Evolutionary conservation across 306 rosid species (phyloP).

Genomic region (Geum urbanum): DNA sequence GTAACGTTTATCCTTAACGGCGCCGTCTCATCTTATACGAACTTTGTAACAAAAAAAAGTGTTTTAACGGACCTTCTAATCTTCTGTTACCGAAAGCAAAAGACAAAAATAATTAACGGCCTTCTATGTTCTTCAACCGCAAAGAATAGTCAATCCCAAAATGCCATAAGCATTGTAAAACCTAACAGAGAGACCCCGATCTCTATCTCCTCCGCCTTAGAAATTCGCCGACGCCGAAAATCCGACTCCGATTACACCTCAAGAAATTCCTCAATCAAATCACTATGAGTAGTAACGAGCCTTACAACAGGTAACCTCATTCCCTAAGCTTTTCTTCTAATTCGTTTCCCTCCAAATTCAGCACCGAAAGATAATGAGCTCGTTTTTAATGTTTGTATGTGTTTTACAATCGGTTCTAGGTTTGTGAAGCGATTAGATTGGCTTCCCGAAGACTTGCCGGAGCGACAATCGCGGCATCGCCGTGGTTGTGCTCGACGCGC

Average conservation of each 20-base stretch:
- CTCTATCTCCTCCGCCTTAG: not conserved
- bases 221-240: not conserved
- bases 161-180: not conserved
- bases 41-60: too few species aligned
- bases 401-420: slow-evolving; percentile 33
- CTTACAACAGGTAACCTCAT: slow-evolving; percentile 59
- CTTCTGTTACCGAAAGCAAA: not conserved
- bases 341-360: not conserved
- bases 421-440: too few species aligned
- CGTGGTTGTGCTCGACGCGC: slow-evolving; percentile 98
- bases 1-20: not conserved
- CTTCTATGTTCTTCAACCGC: not conserved
- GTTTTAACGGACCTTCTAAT: too few species aligned
- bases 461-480: slow-evolving; percentile 96
- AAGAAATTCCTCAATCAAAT: not conserved
- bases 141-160: not conserved
- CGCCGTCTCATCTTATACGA: too few species aligned
- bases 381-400: not conserved
- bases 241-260: not conserved
- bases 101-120: not conserved
- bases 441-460: slow-evolving; percentile 79
- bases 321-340: slow-evolving; percentile 3
- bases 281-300: slow-evolving; percentile 45
- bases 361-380: not conserved
- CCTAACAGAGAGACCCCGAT: not conserved